These are phyloP conservation scores for Pythium myriotylum DNA, from an alignment of 352 stramenopile genomes.

Conservation along the genomic window DNA sequence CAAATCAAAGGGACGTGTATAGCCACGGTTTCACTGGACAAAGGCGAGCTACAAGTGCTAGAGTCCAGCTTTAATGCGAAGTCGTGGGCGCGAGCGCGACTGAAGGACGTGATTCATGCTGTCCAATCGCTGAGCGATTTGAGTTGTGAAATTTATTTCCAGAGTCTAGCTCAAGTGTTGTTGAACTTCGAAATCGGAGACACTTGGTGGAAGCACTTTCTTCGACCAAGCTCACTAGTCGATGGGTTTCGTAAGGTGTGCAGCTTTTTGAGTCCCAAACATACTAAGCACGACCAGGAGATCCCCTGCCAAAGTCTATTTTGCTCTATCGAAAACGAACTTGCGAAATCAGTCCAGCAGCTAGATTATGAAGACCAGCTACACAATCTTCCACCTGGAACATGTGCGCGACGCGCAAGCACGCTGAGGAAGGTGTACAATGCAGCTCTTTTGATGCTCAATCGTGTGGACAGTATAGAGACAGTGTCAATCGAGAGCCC, in stretches of 20 bases:
- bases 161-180: slow-evolving; percentile 8
- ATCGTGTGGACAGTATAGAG: slow-evolving; percentile 42
- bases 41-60: slow-evolving; percentile 9
- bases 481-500: slow-evolving; percentile 44
- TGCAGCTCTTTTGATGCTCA: slow-evolving; percentile 28
- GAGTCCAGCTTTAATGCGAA: slow-evolving; percentile 16
- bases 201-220: slow-evolving; percentile 15
- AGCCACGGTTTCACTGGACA: slow-evolving; percentile 6
- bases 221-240: slow-evolving; percentile 31
- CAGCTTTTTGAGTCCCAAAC: slow-evolving; percentile 38
- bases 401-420: slow-evolving; percentile 31
- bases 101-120: slow-evolving; percentile 16
- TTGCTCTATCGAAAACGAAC: slow-evolving; percentile 59
- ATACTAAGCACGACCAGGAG: slow-evolving; percentile 51
- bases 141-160: slow-evolving; percentile 28
- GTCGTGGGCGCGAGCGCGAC: slow-evolving; percentile 10
- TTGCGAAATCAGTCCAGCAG: slow-evolving; percentile 53
- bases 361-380: slow-evolving; percentile 62
- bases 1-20: slow-evolving; percentile 10
- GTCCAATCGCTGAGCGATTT: slow-evolving; percentile 16
- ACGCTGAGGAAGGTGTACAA: slow-evolving; percentile 30
- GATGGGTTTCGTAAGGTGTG: slow-evolving; percentile 31
- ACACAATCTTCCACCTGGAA: slow-evolving; percentile 39
- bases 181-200: neutral
- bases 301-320: slow-evolving; percentile 49